Base-by-base conservation (phyloP, 2,329 filamentous ascomycete genomes). In the Aureobasidium sp. region DNA sequence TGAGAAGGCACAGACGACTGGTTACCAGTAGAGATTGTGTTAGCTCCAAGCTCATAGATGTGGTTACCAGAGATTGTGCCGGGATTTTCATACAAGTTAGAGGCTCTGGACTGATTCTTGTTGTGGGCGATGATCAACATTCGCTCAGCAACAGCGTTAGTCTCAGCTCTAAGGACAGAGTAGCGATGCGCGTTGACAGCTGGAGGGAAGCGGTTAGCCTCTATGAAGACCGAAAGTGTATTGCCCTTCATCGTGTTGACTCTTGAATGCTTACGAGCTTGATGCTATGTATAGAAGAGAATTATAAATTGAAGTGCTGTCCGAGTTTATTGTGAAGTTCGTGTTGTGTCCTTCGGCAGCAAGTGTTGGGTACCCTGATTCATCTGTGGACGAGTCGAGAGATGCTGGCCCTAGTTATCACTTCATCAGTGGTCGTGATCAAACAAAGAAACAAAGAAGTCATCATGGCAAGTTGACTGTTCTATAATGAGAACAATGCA, bases 201-300 rank as follows among this genome's bases (percentile, higher is more conserved):
- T 47, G 54, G 54, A 48, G 54, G 54, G 29, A 58, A 58, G 14
- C 54, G 54, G 19, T 35, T 58, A 47, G 54, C 54, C 31, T 58
- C 54, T 4, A 58, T 58, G 54, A 58, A 58, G 31, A 47, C 17
- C 2, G 40, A 47, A 5, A 58, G 54, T 9, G 11, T 33, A 7
- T 44, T 27, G 12, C 24, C 27, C 2, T 33, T 56, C 52, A 56
- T 56, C 11, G 15, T 24, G 52, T 44, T 9, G 11, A 33, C 2
- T 31, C 4, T 31, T 47, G 14, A 29, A 47, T 27, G 6, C 22
- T 54, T 42, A 54, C 52, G 42, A 33, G 27, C 3, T 54, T n/a
- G 37, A 27, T 17, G 7, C 6, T 54, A 12, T 8, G 29, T 19
- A 19, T 17, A 19, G 14, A 7, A 33, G 2, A 33, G 31, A 2